phyloP scores from a whole-genome alignment of 176 grass and related monocot genomes.

The sorghum (Sorghum bicolor) region DNA sequence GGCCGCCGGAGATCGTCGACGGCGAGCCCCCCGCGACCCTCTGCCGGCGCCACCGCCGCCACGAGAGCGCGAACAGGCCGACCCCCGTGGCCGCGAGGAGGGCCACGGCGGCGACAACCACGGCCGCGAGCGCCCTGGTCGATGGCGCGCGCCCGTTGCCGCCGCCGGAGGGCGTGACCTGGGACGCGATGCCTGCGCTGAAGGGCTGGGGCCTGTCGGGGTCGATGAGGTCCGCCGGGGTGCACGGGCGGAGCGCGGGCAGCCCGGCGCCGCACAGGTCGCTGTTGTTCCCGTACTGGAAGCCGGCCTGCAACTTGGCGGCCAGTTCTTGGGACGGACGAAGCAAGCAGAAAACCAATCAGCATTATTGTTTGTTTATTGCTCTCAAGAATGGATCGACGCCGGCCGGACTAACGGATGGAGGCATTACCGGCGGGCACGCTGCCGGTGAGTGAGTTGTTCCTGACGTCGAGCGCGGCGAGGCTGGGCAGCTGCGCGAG shows the following conservation, averaged over 20 bases:
- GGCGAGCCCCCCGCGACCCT: slow-evolving; percentile 24
- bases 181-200: slow-evolving; percentile 57
- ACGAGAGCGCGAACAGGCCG: slow-evolving; percentile 50
- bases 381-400: not conserved
- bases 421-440: slow-evolving; percentile 67
- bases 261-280: slow-evolving; percentile 73
- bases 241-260: slow-evolving; percentile 58
- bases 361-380: not conserved
- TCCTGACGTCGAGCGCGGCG: slow-evolving; percentile 66
- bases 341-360: not conserved
- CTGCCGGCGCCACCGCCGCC: slow-evolving; percentile 47
- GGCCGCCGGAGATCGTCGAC: not conserved
- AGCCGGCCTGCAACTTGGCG: slow-evolving; percentile 55
- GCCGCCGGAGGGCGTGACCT: slow-evolving; percentile 26
- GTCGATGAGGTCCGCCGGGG: slow-evolving; percentile 58
- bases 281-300: slow-evolving; percentile 80
- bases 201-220: slow-evolving; percentile 77
- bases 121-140: slow-evolving; percentile 48
- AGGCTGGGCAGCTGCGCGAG: slow-evolving; percentile 57
- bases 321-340: slow-evolving; percentile 48
- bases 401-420: not conserved
- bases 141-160: slow-evolving; percentile 32
- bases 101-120: slow-evolving; percentile 36
- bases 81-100: slow-evolving; percentile 36
- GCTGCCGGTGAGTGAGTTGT: slow-evolving; percentile 90